These are phyloP conservation scores for Backusella sp. DNA, from an alignment of 192 early-diverging fungal species.

Conservation along the genomic window DNA sequence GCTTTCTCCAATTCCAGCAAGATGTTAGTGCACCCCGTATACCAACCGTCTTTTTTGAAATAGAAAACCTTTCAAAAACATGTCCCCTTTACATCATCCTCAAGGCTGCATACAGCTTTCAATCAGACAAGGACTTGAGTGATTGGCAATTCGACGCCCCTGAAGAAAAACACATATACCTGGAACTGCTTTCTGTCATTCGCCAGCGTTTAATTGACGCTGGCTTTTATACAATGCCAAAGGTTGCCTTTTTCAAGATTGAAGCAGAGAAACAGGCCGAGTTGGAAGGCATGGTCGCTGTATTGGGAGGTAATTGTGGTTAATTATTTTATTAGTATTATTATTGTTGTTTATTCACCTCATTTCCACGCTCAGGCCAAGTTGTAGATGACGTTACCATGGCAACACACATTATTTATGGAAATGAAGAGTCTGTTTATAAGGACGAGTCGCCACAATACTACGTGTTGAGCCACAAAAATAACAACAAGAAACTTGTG, in stretches of 20 bases:
- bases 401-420: conserved; percentile 27
- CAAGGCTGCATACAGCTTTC: conserved; percentile 29
- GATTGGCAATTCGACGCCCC: conserved; percentile 32
- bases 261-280: conserved; percentile 7
- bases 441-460: background rate
- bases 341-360: background rate
- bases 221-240: conserved; percentile 13
- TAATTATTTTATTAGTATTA: background rate
- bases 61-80: conserved; percentile 9
- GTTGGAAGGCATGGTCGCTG: conserved; percentile 5
- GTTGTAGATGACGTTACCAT: background rate
- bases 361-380: conserved; percentile 5
- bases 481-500: conserved; percentile 24
- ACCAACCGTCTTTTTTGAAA: conserved; percentile 18
- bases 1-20: conserved; percentile 33
- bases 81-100: conserved; percentile 29
- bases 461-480: conserved; percentile 1
- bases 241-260: conserved; percentile 16
- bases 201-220: conserved; percentile 3
- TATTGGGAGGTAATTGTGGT: conserved; percentile 2
- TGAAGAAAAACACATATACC: conserved; percentile 24
- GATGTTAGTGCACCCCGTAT: conserved; percentile 6
- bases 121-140: conserved; percentile 24
- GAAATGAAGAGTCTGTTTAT: background rate
- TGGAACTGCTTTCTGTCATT: conserved; percentile 18